Conservation (phyloP, 192 early-diverging fungal genomes). For the Coemansia sp. region DNA sequence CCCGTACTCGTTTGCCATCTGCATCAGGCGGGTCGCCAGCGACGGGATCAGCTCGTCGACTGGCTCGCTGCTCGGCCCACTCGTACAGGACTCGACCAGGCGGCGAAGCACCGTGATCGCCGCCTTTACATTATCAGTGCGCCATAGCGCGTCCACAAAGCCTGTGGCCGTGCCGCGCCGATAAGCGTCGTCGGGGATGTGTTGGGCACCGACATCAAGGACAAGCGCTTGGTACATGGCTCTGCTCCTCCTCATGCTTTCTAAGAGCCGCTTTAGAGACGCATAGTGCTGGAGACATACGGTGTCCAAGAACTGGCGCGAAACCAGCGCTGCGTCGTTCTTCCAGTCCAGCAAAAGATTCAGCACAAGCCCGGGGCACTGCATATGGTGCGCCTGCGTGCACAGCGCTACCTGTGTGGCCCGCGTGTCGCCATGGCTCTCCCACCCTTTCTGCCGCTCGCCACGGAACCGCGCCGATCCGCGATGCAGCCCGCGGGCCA, state of each 20-base stretch:
- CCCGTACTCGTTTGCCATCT: constrained; percentile 2
- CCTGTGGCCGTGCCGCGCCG: neutral
- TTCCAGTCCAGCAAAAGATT: constrained; percentile 27
- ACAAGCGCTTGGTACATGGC: constrained; percentile 2
- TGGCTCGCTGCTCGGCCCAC: neutral
- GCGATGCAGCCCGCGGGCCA: constrained; percentile 16
- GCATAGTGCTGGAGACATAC: neutral
- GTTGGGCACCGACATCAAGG: neutral
- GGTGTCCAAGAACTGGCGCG: neutral
- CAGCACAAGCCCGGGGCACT: constrained; percentile 18
- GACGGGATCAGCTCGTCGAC: constrained; percentile 7
- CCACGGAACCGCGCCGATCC: neutral
- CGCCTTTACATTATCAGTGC: neutral
- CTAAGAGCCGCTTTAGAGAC: neutral
- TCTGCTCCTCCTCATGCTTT: neutral
- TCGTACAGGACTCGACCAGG: neutral
- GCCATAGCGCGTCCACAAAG: constrained; percentile 20
- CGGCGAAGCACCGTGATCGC: neutral
- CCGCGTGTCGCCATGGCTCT: neutral
- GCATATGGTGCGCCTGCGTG: neutral
- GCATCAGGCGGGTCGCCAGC: constrained; percentile 23
- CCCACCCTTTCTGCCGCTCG: neutral
- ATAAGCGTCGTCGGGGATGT: neutral
- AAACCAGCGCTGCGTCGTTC: neutral
- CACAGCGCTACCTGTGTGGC: constrained; percentile 8